These are phyloP conservation scores for Solanum appendiculatum DNA, from an alignment of 257 asterid genomes.

Conservation along the genomic window DNA sequence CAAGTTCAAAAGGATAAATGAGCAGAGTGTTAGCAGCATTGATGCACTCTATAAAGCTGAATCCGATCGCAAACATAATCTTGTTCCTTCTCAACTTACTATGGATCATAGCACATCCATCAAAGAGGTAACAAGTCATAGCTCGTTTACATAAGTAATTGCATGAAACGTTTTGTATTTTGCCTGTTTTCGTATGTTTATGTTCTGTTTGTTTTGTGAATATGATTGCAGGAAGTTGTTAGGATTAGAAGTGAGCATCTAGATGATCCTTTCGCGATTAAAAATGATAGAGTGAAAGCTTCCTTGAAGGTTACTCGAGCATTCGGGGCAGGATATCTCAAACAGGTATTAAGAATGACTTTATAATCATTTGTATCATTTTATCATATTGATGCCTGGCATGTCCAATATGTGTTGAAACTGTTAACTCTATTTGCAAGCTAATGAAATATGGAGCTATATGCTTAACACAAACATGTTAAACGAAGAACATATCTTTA, in stretches of 20 bases:
- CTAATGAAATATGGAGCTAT: not conserved
- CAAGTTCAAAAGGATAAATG: conserved; percentile 15
- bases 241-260: conserved; percentile 63
- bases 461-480: not conserved
- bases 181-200: not conserved
- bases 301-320: conserved; percentile 92
- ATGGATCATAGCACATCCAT: conserved; percentile 76
- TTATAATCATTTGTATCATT: not conserved
- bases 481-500: too few relatives aligned
- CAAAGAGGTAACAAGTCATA: conserved; percentile 43
- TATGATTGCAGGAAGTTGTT: conserved; percentile 56
- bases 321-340: conserved; percentile 91
- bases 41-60: conserved; percentile 53
- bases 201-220: not conserved
- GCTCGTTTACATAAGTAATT: not conserved
- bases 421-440: not conserved
- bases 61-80: conserved; percentile 36
- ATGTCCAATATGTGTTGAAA: not conserved
- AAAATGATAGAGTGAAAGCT: conserved; percentile 80
- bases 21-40: conserved; percentile 11
- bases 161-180: not conserved
- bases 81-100: conserved; percentile 69
- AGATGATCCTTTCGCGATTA: conserved; percentile 62
- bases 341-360: conserved; percentile 36
- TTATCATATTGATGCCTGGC: not conserved